Evolutionary conservation across 2,329 filamentous ascomycete genomes (phyloP).

Genomic region (Incumbomyces lentus): DNA sequence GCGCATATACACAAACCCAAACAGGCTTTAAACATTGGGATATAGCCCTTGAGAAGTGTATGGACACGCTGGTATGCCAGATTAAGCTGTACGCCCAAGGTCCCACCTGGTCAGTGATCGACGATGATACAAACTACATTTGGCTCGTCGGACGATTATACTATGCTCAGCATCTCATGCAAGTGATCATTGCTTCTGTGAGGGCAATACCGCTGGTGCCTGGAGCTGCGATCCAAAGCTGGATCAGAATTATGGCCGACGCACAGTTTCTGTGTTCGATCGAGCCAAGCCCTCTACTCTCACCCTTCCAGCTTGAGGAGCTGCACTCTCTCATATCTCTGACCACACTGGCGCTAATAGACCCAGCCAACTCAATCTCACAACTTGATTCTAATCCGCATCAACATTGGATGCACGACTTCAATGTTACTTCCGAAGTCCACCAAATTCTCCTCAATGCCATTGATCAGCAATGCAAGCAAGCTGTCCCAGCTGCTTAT

Average conservation of each 20-base stretch:
- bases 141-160: slow-evolving; percentile 4
- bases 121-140: slow-evolving; percentile 5
- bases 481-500: slow-evolving; percentile 64
- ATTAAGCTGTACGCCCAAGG: not conserved
- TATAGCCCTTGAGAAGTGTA: not conserved
- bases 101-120: slow-evolving; percentile 1
- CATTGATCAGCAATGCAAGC: slow-evolving; percentile 45
- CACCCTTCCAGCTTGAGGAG: not conserved
- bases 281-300: slow-evolving; percentile 1
- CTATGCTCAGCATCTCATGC: not conserved
- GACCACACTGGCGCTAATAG: slow-evolving; percentile 9
- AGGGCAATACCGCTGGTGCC: not conserved
- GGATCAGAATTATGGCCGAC: slow-evolving; percentile 1
- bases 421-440: slow-evolving; percentile 59
- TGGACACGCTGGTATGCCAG: not conserved
- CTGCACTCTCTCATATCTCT: slow-evolving; percentile 4
- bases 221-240: not conserved
- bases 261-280: not conserved
- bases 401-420: slow-evolving; percentile 38
- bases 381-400: not conserved
- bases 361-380: slow-evolving; percentile 11
- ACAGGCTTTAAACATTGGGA: not conserved
- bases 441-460: slow-evolving; percentile 60
- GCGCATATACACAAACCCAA: not conserved
- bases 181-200: not conserved